Base-by-base conservation (phyloP, 345 rosid genomes). In the Psidium guajava region DNA sequence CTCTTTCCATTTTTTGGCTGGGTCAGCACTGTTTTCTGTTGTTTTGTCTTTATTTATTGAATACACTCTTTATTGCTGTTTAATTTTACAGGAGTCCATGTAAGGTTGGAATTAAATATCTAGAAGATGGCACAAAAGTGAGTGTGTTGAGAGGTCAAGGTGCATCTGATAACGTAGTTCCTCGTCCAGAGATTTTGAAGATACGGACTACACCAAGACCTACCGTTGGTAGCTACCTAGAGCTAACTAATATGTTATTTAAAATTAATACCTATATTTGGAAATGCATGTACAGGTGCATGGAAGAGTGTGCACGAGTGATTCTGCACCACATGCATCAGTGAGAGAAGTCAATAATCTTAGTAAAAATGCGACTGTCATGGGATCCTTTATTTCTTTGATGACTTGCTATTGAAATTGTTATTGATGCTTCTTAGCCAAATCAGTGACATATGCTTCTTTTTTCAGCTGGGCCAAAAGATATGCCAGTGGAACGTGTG, bases 101-200 rank as follows among this genome's bases (percentile, higher is more conserved):
- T 86, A 98, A 98, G 90, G 93, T 98, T 74, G 99, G 99, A 83
- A 82, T 83, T 32, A 93, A 85, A 88, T 98, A 95, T 86, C 91
- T 98, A 58, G 99, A 95, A 90, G 99, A 98, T 89, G 99, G 99
- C 85, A 96, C 98, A 27, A 98, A 98, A 90, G 99, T 98, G 54
- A 93, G 99, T 94, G 94, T 95, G 54, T 91, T 99, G 10, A 94
- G 98, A 92, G 99, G 99, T 61, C 86, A 81, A 85, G 97, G 96
- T 84, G 90, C 99, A 85, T 96, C 99, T 81, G 95, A 95, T 73
- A 91, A 98, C 51, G 94, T 96, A 84, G 93, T 98, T 88, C 98
- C 99, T 87, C 98, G 97, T 24, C 99, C 99, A 54, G 99, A 98
- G 91, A 96, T 98, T 83, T 89, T 96, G 74, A 96, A 93, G 94